Percentiles rank a stretch among this genome's conserved stretches.
These are phyloP conservation scores for Candida nitratophila DNA, from an alignment of 805 yeast genomes.

Conservation along the genomic window DNA sequence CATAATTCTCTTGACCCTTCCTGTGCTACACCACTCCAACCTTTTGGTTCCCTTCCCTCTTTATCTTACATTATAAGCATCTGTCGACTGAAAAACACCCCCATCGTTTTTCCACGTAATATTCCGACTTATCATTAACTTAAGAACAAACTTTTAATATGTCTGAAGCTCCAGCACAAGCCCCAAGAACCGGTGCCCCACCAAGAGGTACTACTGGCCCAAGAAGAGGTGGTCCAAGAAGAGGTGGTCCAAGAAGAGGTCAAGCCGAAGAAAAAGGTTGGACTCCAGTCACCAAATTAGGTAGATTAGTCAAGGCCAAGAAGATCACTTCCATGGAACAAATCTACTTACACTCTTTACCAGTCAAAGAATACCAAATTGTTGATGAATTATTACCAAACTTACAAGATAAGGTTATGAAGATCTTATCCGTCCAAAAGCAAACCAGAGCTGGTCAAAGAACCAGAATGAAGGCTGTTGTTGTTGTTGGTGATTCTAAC, in stretches of 20 bases:
- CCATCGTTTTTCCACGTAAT: constrained; percentile 68
- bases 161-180: constrained; percentile 39
- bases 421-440: constrained; percentile 99
- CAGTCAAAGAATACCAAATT: constrained; percentile 99
- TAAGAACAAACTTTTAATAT: constrained; percentile 18
- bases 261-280: constrained; percentile 96
- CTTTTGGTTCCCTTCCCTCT: neutral
- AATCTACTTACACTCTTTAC: constrained; percentile 98
- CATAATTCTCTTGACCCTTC: too few relatives aligned
- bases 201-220: constrained; percentile 22
- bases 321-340: constrained; percentile 95
- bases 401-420: constrained; percentile 98
- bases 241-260: constrained; percentile 69
- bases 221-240: constrained; percentile 48
- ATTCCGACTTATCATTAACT: constrained; percentile 41
- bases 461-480: constrained; percentile 99
- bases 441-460: constrained; percentile 99
- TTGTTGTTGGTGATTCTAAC: constrained; percentile 98
- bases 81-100: constrained; percentile 60
- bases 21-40: too few relatives aligned
- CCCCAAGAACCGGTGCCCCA: constrained; percentile 18
- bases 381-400: constrained; percentile 93
- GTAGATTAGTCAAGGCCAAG: constrained; percentile 99
- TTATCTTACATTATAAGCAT: constrained; percentile 2
- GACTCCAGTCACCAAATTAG: constrained; percentile 99